These are phyloP conservation scores for Lavandula angustifolia DNA, from an alignment of 257 asterid genomes.

Conservation along the genomic window DNA sequence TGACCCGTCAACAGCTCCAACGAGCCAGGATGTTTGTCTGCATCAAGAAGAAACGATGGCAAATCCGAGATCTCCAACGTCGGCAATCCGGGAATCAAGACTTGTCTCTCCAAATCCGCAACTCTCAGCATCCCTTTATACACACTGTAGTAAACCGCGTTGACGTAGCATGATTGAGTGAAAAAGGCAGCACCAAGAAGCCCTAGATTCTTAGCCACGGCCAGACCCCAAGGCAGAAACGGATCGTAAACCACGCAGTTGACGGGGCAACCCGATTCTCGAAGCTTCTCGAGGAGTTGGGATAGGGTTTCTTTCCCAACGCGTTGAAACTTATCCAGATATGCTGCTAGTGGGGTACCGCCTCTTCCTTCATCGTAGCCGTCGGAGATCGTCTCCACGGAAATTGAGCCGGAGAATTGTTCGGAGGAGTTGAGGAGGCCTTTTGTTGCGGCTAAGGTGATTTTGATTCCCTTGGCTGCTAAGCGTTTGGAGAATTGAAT, in stretches of 20 bases:
- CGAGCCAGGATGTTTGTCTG: slow-evolving; percentile 1
- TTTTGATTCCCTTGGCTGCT: slow-evolving; percentile 25
- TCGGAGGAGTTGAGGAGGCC: slow-evolving; percentile 17
- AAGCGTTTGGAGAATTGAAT: slow-evolving; percentile 47
- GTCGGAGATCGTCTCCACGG: slow-evolving; percentile 36
- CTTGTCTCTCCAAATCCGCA: slow-evolving; percentile 6
- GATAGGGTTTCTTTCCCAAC: slow-evolving; percentile 29
- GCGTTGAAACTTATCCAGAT: slow-evolving; percentile 5
- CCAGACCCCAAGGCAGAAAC: slow-evolving; percentile 27
- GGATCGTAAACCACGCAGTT: slow-evolving; percentile 33
- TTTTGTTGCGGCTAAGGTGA: slow-evolving; percentile 34
- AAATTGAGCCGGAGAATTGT: background rate
- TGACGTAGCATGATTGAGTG: slow-evolving; percentile 30
- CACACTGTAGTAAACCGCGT: slow-evolving; percentile 21
- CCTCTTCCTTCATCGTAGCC: slow-evolving; percentile 29
- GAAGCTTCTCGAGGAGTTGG: slow-evolving; percentile 24
- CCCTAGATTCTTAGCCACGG: slow-evolving; percentile 28
- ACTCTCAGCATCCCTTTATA: slow-evolving; percentile 6
- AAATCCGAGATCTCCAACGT: slow-evolving; percentile 21
- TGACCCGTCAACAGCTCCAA: slow-evolving; percentile 20
- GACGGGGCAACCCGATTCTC: slow-evolving; percentile 8
- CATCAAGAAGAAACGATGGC: slow-evolving; percentile 35
- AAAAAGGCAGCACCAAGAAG: slow-evolving; percentile 27
- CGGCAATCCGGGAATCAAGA: slow-evolving; percentile 27
- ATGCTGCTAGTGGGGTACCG: background rate